These are phyloP conservation scores for Phyllosticta citriasiana DNA, from an alignment of 2,329 filamentous ascomycete species.

Conservation along the genomic window DNA sequence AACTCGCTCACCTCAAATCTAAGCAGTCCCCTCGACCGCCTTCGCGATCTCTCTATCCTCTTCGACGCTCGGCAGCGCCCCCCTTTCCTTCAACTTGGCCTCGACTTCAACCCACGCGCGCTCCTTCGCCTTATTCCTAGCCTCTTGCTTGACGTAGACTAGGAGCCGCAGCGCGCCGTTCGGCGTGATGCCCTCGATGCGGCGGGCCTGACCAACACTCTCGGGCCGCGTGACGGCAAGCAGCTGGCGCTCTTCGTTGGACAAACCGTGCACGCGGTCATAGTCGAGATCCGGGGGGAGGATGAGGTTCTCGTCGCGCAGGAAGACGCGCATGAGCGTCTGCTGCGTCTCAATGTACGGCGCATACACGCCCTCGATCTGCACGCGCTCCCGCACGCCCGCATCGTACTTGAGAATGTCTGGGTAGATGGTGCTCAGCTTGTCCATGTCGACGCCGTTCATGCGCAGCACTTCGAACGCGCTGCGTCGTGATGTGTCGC, in stretches of 20 bases:
- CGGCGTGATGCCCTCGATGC: slow-evolving; percentile 68
- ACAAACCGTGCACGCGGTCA: slow-evolving; percentile 59
- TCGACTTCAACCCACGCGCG: background rate
- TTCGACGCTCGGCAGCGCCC: background rate
- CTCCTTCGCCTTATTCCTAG: slow-evolving; percentile 22
- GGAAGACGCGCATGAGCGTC: slow-evolving; percentile 54
- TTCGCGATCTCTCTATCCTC: background rate
- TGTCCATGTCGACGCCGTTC: slow-evolving; percentile 47
- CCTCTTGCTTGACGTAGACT: slow-evolving; percentile 45
- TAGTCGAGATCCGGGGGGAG: slow-evolving; percentile 74
- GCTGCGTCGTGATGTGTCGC: slow-evolving; percentile 55
- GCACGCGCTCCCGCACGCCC: slow-evolving; percentile 57
- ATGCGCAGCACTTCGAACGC: slow-evolving; percentile 74
- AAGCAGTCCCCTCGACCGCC: background rate
- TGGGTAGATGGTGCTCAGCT: slow-evolving; percentile 50
- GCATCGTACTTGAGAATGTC: slow-evolving; percentile 44
- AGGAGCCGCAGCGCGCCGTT: slow-evolving; percentile 47
- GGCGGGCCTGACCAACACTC: slow-evolving; percentile 75
- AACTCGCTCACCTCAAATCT: background rate
- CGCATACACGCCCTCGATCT: slow-evolving; percentile 75
- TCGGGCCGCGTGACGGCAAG: slow-evolving; percentile 65
- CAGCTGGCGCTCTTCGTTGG: slow-evolving; percentile 65
- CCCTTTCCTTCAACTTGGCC: slow-evolving; percentile 1
- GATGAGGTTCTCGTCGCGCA: slow-evolving; percentile 63
- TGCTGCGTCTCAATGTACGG: slow-evolving; percentile 73